Evolutionary conservation across 768 basidiomycete genomes (phyloP).

Genomic region (Hemileccinum impolitum): DNA sequence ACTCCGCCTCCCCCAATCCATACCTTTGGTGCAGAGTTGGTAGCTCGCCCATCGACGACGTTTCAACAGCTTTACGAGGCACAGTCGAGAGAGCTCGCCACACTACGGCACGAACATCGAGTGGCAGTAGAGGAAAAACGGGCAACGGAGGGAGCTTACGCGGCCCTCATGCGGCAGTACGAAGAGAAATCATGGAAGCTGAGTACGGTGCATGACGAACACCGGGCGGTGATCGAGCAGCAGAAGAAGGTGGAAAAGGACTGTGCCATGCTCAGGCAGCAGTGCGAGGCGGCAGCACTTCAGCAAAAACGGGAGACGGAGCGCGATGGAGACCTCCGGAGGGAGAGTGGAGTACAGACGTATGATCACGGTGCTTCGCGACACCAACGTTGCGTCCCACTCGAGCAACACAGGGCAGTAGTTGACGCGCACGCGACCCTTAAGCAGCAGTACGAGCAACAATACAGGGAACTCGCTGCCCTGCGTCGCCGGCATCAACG

Average conservation of each 20-base stretch:
- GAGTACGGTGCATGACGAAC: not conserved
- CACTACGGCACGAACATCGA: conserved; percentile 5
- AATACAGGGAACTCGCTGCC: too few relatives aligned
- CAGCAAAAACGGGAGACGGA: too few relatives aligned
- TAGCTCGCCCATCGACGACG: not conserved
- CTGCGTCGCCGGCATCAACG: too few relatives aligned
- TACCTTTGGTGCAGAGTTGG: not conserved
- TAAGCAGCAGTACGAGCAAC: too few relatives aligned
- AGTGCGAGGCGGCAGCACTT: too few relatives aligned
- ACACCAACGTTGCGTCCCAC: too few relatives aligned
- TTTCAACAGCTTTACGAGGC: conserved; percentile 1
- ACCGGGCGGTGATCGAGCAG: conserved; percentile 3
- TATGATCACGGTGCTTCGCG: too few relatives aligned
- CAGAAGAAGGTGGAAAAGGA: conserved; percentile 3
- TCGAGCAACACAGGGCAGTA: too few relatives aligned
- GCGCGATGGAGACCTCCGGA: too few relatives aligned
- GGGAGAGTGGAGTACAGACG: too few relatives aligned
- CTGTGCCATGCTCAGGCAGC: not conserved
- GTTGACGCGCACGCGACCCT: too few relatives aligned
- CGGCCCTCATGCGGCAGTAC: conserved; percentile 3
- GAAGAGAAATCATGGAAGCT: conserved; percentile 14
- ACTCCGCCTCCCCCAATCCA: not conserved
- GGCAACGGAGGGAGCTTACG: conserved; percentile 4
- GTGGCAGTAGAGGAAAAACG: conserved; percentile 2
- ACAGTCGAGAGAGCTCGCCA: conserved; percentile 7